Evolutionary conservation across 1,284 basidiomycete genomes (phyloP).

Genomic region (Moesziomyces aphidis): DNA sequence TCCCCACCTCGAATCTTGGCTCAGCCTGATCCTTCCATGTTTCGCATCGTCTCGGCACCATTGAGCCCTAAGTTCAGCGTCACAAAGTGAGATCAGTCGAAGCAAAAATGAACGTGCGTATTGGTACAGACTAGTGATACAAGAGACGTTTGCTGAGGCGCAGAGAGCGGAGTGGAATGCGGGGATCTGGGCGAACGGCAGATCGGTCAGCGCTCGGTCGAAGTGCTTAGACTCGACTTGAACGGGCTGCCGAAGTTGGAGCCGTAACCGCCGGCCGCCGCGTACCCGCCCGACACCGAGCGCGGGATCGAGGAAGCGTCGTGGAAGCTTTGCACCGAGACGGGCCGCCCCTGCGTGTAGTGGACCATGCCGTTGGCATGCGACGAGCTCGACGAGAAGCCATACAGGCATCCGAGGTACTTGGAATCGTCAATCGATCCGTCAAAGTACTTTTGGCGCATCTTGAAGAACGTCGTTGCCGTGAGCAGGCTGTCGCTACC

Average conservation of each 20-base stretch:
- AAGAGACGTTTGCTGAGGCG: conserved; percentile 2
- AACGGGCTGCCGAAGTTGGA: conserved; percentile 47
- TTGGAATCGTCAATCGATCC: conserved; percentile 77
- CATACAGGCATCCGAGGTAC: conserved; percentile 65
- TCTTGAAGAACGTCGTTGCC: conserved; percentile 93
- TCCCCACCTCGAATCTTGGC: not conserved
- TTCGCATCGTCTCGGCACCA: not conserved
- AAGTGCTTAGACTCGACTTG: conserved; percentile 37
- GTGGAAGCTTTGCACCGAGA: conserved; percentile 48
- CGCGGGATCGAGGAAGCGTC: conserved; percentile 40
- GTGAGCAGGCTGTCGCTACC: conserved; percentile 95
- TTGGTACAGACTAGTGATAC: conserved; percentile 39
- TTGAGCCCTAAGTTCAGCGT: not conserved
- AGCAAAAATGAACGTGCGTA: conserved; percentile 22
- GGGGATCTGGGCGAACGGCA: too few species aligned
- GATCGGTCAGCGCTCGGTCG: conserved; percentile 23
- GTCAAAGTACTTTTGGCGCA: conserved; percentile 89
- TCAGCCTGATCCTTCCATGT: not conserved
- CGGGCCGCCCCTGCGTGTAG: conserved; percentile 44
- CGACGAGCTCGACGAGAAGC: conserved; percentile 59
- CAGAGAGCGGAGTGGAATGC: too few species aligned
- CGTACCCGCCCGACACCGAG: conserved; percentile 42
- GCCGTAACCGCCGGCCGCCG: conserved; percentile 30
- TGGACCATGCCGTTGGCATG: conserved; percentile 51
- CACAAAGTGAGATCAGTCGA: conserved; percentile 2